Conservation (phyloP, 2,329 filamentous ascomycete species). For the Intubia oerlemansii region DNA sequence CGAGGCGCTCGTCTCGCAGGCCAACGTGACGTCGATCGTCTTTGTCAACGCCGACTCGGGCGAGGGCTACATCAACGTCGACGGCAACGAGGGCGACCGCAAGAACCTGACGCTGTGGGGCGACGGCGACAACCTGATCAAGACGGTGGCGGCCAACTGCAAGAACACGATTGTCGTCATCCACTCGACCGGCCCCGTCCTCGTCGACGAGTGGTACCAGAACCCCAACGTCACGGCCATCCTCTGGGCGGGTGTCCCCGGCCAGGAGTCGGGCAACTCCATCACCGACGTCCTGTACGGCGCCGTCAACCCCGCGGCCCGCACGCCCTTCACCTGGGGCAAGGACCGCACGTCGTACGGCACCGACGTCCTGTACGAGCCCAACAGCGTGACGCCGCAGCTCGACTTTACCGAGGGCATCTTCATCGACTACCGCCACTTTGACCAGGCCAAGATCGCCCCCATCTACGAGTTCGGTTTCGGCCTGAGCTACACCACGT, state of each 20-base stretch:
- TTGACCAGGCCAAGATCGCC: conserved; percentile 42
- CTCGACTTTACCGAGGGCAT: conserved; percentile 55
- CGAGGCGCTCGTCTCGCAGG: conserved; percentile 34
- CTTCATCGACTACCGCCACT: conserved; percentile 64
- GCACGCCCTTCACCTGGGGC: conserved; percentile 66
- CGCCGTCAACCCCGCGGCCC: conserved; percentile 52
- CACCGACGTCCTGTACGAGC: conserved; percentile 40
- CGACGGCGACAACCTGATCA: conserved; percentile 58
- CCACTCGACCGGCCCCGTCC: conserved; percentile 63
- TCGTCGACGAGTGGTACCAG: conserved; percentile 54
- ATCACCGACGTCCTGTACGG: conserved; percentile 73
- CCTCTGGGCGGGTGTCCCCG: conserved; percentile 61
- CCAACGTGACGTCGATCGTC: conserved; percentile 54
- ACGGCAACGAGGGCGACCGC: conserved; percentile 70
- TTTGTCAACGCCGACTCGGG: conserved; percentile 79
- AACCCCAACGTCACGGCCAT: conserved; percentile 68
- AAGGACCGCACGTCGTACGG: conserved; percentile 45
- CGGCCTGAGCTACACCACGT: conserved; percentile 63
- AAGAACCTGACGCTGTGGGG: conserved; percentile 86
- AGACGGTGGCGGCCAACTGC: conserved; percentile 55
- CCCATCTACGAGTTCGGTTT: conserved; percentile 68
- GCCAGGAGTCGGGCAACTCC: conserved; percentile 64
- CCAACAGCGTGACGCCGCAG: conserved; percentile 43
- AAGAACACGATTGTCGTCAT: conserved; percentile 86
- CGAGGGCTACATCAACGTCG: conserved; percentile 69